A percentile compares a stretch with the other conserved stretches of the same genome.
phyloP scores from a whole-genome alignment of 192 early-diverging fungal species.

The Coemansia sp. region DNA sequence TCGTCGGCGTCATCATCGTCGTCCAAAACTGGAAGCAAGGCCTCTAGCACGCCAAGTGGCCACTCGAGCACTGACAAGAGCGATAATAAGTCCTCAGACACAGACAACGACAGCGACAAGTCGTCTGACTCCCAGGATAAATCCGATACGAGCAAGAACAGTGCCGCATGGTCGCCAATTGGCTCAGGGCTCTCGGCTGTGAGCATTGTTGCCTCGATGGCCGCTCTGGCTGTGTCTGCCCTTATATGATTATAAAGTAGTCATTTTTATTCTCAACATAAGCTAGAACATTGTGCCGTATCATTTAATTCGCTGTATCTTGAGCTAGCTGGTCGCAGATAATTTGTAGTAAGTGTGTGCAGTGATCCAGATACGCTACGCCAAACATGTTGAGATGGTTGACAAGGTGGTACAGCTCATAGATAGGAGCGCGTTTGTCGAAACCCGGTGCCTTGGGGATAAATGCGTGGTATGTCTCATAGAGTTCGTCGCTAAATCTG shows the following conservation, averaged over 20 bases:
- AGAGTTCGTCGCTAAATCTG: conserved; percentile 20
- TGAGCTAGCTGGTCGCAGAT: not conserved
- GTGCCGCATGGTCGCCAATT: not conserved
- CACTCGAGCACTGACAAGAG: conserved; percentile 1
- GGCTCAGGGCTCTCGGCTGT: not conserved
- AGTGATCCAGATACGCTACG: conserved; percentile 15
- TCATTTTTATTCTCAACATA: not conserved
- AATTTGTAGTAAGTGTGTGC: conserved; percentile 20
- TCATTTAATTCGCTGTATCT: not conserved
- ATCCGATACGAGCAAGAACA: conserved; percentile 1
- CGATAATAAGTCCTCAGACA: conserved; percentile 12
- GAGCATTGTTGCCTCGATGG: not conserved
- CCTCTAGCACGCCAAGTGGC: not conserved
- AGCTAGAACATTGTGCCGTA: not conserved
- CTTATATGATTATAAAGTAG: not conserved
- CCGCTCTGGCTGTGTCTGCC: not conserved
- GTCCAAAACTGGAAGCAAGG: not conserved
- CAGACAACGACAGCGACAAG: conserved; percentile 6
- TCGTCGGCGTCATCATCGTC: not conserved
- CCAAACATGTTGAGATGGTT: conserved; percentile 53
- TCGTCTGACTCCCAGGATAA: not conserved
- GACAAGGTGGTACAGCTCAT: conserved; percentile 42
- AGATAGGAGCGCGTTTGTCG: conserved; percentile 21
- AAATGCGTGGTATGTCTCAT: conserved; percentile 27
- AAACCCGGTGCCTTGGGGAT: conserved; percentile 33